A percentile compares a stretch with the other conserved stretches of the same genome.
Conservation (phyloP, 2,329 filamentous ascomycete species). For the Exophiala dermatitidis region DNA sequence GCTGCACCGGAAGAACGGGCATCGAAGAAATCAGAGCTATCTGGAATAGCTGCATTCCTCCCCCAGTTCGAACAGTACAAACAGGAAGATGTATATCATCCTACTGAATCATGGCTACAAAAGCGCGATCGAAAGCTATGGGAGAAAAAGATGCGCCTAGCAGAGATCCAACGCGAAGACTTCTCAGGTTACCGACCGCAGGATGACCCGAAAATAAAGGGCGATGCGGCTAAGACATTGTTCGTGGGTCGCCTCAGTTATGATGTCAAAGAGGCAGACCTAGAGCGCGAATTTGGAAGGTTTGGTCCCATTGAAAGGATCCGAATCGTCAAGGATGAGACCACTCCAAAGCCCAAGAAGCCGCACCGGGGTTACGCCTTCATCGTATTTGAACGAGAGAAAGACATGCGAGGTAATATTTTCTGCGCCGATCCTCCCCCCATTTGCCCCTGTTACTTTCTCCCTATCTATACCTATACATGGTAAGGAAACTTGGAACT, state of each 20-base stretch:
- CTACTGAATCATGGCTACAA: slow-evolving; percentile 91
- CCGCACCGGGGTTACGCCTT: slow-evolving; percentile 88
- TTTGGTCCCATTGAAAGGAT: slow-evolving; percentile 94
- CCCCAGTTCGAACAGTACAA: slow-evolving; percentile 69
- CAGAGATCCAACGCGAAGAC: slow-evolving; percentile 55
- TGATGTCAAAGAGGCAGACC: slow-evolving; percentile 77
- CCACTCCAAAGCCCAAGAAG: slow-evolving; percentile 73
- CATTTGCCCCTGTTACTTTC: slow-evolving; percentile 29
- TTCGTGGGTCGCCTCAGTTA: slow-evolving; percentile 89
- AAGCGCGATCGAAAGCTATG: slow-evolving; percentile 72
- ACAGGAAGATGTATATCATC: slow-evolving; percentile 65
- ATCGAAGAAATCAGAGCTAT: slow-evolving; percentile 65
- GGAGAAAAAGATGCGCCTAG: slow-evolving; percentile 66
- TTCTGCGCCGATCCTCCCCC: slow-evolving; percentile 31
- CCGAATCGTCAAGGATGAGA: slow-evolving; percentile 73
- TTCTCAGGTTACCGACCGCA: slow-evolving; percentile 65
- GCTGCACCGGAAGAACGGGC: slow-evolving; percentile 64
- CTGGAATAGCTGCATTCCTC: slow-evolving; percentile 67
- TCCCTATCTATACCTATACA: slow-evolving; percentile 16
- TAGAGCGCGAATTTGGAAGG: slow-evolving; percentile 87
- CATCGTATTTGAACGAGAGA: slow-evolving; percentile 92
- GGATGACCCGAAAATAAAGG: slow-evolving; percentile 80
- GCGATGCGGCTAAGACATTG: slow-evolving; percentile 90
- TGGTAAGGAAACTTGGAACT: slow-evolving; percentile 32
- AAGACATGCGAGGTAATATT: slow-evolving; percentile 96